Conservation (phyloP, 768 basidiomycete genomes). For the Tubosaeta sp. region DNA sequence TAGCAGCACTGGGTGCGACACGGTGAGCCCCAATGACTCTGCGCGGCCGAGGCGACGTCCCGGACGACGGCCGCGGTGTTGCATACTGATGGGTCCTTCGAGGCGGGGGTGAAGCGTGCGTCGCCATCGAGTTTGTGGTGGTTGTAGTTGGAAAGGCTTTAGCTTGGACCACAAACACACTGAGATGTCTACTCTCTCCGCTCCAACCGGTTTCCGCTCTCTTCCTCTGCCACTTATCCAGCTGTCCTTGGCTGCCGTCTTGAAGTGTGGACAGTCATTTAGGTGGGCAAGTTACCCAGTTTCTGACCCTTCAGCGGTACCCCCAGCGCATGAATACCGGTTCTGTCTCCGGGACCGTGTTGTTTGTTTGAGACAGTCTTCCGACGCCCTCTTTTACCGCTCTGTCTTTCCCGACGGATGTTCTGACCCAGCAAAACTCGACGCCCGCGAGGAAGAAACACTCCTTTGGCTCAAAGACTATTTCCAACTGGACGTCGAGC, state of each 20-base stretch:
- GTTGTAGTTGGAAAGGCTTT: not conserved
- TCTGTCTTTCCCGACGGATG: conserved; percentile 53
- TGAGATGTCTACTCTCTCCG: conserved; percentile 4
- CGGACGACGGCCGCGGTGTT: conserved; percentile 22
- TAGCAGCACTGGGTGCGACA: conserved; percentile 10
- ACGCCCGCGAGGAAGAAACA: conserved; percentile 56
- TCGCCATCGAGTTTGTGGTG: conserved; percentile 29
- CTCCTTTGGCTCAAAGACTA: conserved; percentile 77
- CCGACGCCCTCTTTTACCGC: conserved; percentile 64
- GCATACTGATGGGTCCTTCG: conserved; percentile 42
- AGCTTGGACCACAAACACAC: conserved; percentile 2
- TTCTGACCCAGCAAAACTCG: conserved; percentile 29
- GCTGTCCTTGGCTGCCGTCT: conserved; percentile 70
- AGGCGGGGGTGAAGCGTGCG: conserved; percentile 60
- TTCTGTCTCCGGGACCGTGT: conserved; percentile 79
- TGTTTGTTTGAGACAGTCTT: conserved; percentile 74
- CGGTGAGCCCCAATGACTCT: conserved; percentile 24
- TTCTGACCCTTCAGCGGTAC: conserved; percentile 8
- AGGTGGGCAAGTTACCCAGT: conserved; percentile 61
- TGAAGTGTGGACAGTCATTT: conserved; percentile 84
- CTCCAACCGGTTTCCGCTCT: conserved; percentile 46
- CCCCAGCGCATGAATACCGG: conserved; percentile 62
- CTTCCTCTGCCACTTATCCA: conserved; percentile 63
- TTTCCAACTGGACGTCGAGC: conserved; percentile 80
- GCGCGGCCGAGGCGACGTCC: conserved; percentile 26